Evolutionary conservation across 176 grass and related monocot species (phyloP), one percentile per base, ranked within the genome.

Genomic region (Zoysia japonica): DNA sequence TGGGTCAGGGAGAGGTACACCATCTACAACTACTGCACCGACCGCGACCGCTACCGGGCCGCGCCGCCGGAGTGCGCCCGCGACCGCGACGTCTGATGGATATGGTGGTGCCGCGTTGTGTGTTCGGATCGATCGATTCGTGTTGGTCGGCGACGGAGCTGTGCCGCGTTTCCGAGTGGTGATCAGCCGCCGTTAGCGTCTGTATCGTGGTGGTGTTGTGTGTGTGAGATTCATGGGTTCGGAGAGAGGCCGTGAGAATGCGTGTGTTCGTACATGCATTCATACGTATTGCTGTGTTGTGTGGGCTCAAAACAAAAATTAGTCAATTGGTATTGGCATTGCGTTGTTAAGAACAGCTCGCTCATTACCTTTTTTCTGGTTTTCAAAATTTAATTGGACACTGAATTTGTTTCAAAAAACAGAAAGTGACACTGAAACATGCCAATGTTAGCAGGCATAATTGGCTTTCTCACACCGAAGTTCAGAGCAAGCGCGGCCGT

Each of bases 11-110:
- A 52, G 7, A 63, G 66, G 5, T 80, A 88, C 65, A 95, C 89
- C 72, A 95, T 95, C 70, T 95, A 95, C 65, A 95, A 95, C 87
- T 95, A 92, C 81, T 95, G 89, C 85, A 87, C 84, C 12, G 89
- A 92, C 12, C 48, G 65, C 2, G 65, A 82, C 0, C 76, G 92
- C 0, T 83, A 85, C 64, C 65, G 84, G 4, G 0, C 61, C 51
- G n/a, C 83, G 92, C 5, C 89, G 19, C 86, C 89, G 0, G 92
- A 94, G 78, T 94, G 92, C 82, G 16, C 28, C 0, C 87, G 89
- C 17, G 89, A 94, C 71, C 84, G 85, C 36, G 92, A 91, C 80
- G 87, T 80, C 67, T 91, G 83, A 93, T 16, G 46, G 38, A 17
- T 9, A 7, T 42, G 13, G 13, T 16, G 0, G 19, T 36, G 20